Evolutionary conservation across 1,139 yeast genomes (phyloP), one percentile per base, ranked within the genome.

Genomic region (Hyphopichia pseudoburtonii): DNA sequence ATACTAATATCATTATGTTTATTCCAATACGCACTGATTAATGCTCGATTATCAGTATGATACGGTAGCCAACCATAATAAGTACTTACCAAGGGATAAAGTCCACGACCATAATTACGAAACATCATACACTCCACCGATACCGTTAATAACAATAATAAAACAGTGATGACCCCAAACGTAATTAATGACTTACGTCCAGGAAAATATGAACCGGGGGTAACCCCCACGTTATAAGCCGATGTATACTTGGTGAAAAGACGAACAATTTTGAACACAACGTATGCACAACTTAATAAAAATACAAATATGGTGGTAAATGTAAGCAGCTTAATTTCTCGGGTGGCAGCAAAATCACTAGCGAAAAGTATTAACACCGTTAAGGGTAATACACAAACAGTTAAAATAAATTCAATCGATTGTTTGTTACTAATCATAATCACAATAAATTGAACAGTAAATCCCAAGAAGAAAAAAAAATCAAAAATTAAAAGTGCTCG

Each of bases 361-460:
- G 64, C 41, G 18, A 63, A 45, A 17, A 76, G 56, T 12, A 73
- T 48, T 4, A 70, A 26, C 3, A 76, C 52, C 0, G 80, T 73
- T 18, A 71, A 46, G 2, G 81, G 81, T 19, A 76, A 58, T 33
- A 75, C 78, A 22, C 70, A 62, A 15, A 75, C 62, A 0, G 82
- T 76, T 31, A 76, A 57, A 3, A 66, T 73, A 47, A 76, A 76
- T 48, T 76, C 81, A 11, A 61, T 60, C 9, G 75, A 74, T 16
- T 54, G 50, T 34, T 59, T 61, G 37, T 70, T 57, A 21, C 50
- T 41, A 24, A 73, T 59, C 60, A 76, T 73, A 38, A 76, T 73
- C 28, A 74, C 77, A 23, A 72, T 54, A 46, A 75, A 76, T 51
- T 76, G 82, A 26, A 76, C 64, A 1, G 80, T 73, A 52, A 76